Base-by-base conservation (phyloP, 768 basidiomycete genomes). In the Leucogyrophana mollusca region DNA sequence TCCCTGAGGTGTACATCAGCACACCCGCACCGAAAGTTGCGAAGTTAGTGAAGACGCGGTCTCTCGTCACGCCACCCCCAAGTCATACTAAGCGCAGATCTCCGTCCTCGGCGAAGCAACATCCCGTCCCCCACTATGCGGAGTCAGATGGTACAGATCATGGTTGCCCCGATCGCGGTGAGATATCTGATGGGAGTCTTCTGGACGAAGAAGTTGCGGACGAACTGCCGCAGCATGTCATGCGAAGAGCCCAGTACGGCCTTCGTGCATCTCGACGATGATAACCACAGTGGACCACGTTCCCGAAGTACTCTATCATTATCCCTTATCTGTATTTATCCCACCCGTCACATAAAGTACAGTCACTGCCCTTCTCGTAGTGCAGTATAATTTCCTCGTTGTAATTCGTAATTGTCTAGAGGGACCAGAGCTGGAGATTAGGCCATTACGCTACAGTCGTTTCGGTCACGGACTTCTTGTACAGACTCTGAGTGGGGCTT, bases 251-350 rank as follows among this genome's bases (percentile, higher is more conserved):
- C 13, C 59, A 65, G 40, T 34, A 52, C 21, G 24, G 35, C 37
- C 20, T 47, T 38, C 50, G 48, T 24, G 16, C 7, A 7, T 30
- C 27, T 7, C 13, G 27, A 30, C 27, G n/a, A n/a, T n/a, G n/a
- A n/a, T n/a, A n/a, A n/a, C n/a, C n/a, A n/a, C n/a, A n/a, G n/a
- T n/a, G n/a, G n/a, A n/a, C n/a, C n/a, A n/a, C n/a, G n/a, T 30
- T 30, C 27, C 43, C 24, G 49, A 57, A 55, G 50, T 34, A 44
- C 40, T 30, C 41, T 65, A 65, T 65, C 56, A 52, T 65, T 65
- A 65, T 65, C 60, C 44, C 67, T 66, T 67, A 58, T 67, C 65
- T 54, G 40, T 43, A 43, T n/a, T n/a, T n/a, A n/a, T n/a, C n/a
- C n/a, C n/a, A n/a, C n/a, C n/a, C n/a, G n/a, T n/a, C n/a, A n/a